These are phyloP conservation scores for Syncephalastrum racemosum DNA, from an alignment of 371 early-diverging fungal species.

Conservation along the genomic window DNA sequence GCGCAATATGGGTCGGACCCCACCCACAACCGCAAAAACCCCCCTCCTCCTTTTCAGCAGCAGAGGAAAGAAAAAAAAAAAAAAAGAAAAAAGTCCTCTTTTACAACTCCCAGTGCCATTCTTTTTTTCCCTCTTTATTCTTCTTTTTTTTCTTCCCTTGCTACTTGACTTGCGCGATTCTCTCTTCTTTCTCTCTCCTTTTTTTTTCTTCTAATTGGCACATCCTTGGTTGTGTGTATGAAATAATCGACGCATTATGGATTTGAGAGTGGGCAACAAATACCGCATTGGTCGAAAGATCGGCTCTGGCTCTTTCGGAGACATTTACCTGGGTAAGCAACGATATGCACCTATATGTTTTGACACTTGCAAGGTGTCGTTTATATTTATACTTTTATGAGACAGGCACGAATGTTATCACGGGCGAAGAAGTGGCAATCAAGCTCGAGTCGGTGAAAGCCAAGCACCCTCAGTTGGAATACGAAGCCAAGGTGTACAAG, in stretches of 20 bases:
- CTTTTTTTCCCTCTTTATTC: slow-evolving; percentile 3
- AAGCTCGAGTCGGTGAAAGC: slow-evolving; percentile 94
- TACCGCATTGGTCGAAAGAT: slow-evolving; percentile 96
- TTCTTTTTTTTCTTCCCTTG: background rate
- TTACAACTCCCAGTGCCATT: background rate
- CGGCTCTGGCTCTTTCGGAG: slow-evolving; percentile 99
- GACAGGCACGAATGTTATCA: slow-evolving; percentile 87
- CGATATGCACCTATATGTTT: background rate
- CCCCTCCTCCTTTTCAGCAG: too few relatives aligned
- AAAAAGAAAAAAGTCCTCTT: background rate
- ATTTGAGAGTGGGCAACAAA: slow-evolving; percentile 85
- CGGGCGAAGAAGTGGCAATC: slow-evolving; percentile 95
- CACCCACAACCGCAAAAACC: too few relatives aligned
- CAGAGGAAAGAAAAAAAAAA: too few relatives aligned
- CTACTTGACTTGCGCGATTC: background rate
- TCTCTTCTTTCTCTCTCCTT: background rate
- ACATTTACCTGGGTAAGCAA: slow-evolving; percentile 91
- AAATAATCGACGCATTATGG: slow-evolving; percentile 22
- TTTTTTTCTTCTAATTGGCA: background rate
- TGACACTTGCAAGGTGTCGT: background rate
- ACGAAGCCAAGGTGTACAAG: slow-evolving; percentile 96
- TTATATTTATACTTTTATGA: background rate
- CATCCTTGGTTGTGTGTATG: background rate
- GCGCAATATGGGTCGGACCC: too few relatives aligned
- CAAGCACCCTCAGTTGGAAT: slow-evolving; percentile 96